Conservation (phyloP, 805 yeast genomes). For the Ascoidea asiatica region DNA sequence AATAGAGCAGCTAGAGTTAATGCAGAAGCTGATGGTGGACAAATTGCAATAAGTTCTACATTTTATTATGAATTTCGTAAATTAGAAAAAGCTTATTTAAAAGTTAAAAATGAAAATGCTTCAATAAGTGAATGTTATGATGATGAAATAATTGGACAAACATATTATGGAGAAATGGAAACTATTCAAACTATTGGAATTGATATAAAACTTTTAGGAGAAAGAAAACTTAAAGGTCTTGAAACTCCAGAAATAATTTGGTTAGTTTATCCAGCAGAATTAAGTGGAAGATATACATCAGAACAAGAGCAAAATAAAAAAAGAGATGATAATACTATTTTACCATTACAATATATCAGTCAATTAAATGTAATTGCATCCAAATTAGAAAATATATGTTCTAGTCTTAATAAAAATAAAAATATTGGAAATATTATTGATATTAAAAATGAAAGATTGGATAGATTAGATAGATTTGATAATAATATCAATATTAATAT, state of each 20-base stretch:
- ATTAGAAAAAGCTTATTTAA: conserved; percentile 28
- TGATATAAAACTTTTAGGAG: conserved; percentile 60
- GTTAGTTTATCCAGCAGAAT: conserved; percentile 54
- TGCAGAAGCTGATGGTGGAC: conserved; percentile 98
- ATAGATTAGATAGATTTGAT: conserved; percentile 3
- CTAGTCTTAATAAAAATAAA: conserved; percentile 21
- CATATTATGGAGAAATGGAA: conserved; percentile 51
- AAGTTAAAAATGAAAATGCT: conserved; percentile 15
- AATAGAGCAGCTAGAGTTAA: conserved; percentile 88
- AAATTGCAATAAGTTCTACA: conserved; percentile 76
- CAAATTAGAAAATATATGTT: conserved; percentile 44
- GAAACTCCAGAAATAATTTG: conserved; percentile 87
- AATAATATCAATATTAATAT: conserved; percentile 13
- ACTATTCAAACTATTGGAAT: conserved; percentile 60
- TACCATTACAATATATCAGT: conserved; percentile 27
- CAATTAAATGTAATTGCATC: conserved; percentile 41
- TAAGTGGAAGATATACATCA: conserved; percentile 42
- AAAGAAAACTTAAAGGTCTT: conserved; percentile 80
- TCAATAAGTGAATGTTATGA: conserved; percentile 28
- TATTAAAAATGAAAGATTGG: conserved; percentile 2
- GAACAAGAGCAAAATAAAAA: conserved; percentile 16
- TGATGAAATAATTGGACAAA: conserved; percentile 33
- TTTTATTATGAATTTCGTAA: conserved; percentile 60
- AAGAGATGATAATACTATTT: conserved; percentile 8
- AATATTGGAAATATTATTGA: conserved; percentile 13